A percentile compares a stretch with the other conserved stretches of the same genome.
phyloP scores from a whole-genome alignment of 805 yeast genomes.

The Metahyphopichia silvanorum region DNA sequence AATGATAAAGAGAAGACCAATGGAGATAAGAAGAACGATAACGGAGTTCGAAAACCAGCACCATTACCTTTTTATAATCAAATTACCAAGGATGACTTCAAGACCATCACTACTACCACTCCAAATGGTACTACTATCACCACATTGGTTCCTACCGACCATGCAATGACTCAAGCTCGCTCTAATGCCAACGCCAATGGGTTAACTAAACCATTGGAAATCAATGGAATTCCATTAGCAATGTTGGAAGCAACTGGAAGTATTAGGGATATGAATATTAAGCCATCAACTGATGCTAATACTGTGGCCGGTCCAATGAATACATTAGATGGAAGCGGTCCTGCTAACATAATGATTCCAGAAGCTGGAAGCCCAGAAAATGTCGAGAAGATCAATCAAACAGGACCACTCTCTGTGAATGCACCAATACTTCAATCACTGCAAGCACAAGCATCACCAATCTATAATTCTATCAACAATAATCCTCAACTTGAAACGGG shows the following conservation, averaged over 20 bases:
- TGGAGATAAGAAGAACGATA: conserved; percentile 1
- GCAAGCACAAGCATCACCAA: conserved; percentile 5
- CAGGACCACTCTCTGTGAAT: not conserved
- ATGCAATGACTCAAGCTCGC: conserved; percentile 63
- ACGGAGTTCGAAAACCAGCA: conserved; percentile 37
- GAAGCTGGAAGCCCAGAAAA: not conserved
- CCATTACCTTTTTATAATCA: conserved; percentile 91
- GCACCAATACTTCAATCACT: not conserved
- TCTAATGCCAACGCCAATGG: conserved; percentile 57
- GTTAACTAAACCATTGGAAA: conserved; percentile 50
- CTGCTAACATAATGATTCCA: not conserved
- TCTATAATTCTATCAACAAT: conserved; percentile 2
- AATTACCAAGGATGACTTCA: conserved; percentile 84
- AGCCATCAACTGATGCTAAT: conserved; percentile 4
- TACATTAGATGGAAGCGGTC: not conserved
- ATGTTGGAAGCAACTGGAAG: conserved; percentile 83
- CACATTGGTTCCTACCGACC: conserved; percentile 81
- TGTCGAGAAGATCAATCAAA: not conserved
- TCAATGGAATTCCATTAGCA: conserved; percentile 65
- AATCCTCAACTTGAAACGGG: conserved; percentile 5
- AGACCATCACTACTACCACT: conserved; percentile 78
- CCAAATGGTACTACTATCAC: conserved; percentile 93
- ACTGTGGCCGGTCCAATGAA: conserved; percentile 1
- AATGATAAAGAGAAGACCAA: conserved; percentile 5
- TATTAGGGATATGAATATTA: conserved; percentile 25